Percentiles rank a stretch among this genome's conserved stretches.
These are phyloP conservation scores for Strigomonas culicis DNA, from an alignment of 208 protist species.

Conservation along the genomic window DNA sequence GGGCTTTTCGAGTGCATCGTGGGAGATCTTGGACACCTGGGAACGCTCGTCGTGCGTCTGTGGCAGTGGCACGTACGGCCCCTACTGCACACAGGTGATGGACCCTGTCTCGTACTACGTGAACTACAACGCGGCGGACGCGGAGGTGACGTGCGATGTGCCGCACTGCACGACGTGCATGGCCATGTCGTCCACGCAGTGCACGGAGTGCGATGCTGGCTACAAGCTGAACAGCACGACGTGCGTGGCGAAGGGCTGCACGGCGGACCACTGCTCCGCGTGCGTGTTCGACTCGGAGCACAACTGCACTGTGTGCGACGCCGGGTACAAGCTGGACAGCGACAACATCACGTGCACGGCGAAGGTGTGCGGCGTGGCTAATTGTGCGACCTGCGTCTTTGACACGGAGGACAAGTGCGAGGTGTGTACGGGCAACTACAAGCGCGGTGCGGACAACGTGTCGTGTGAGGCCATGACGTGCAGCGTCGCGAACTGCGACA, in stretches of 20 bases:
- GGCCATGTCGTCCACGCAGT: not conserved
- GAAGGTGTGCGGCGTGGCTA: not conserved
- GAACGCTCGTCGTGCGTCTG: too few relatives aligned
- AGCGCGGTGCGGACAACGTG: too few relatives aligned
- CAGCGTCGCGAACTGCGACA: too few relatives aligned
- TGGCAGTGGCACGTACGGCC: too few relatives aligned
- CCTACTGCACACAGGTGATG: too few relatives aligned
- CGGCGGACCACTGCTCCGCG: not conserved
- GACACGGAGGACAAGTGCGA: not conserved
- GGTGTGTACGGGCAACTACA: too few relatives aligned
- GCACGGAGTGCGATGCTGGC: not conserved
- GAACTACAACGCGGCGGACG: too few relatives aligned
- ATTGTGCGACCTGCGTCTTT: not conserved
- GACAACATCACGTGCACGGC: not conserved
- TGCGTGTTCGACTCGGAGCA: constrained; percentile 1
- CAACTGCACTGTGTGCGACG: not conserved
- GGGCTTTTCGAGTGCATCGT: too few relatives aligned
- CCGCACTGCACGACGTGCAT: not conserved
- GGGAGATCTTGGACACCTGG: too few relatives aligned
- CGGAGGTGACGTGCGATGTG: too few relatives aligned
- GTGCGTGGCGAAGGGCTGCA: not conserved
- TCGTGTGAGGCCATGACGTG: too few relatives aligned
- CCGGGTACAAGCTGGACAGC: not conserved
- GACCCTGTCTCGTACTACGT: too few relatives aligned
- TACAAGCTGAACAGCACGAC: not conserved